phyloP scores from a whole-genome alignment of 2,329 filamentous ascomycete genomes.

The Trichophyton benhamiae region DNA sequence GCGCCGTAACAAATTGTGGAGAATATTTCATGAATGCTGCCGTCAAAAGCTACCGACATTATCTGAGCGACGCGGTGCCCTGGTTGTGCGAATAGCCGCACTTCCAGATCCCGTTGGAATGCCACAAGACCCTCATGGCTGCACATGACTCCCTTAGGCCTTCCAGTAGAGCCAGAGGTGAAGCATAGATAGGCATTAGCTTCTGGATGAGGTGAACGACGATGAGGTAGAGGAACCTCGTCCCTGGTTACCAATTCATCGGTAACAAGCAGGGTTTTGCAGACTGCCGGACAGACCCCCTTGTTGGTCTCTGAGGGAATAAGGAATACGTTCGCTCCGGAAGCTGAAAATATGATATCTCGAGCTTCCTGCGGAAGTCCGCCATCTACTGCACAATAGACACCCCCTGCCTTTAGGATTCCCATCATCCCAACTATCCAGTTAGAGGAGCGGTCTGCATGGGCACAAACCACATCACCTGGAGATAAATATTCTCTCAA shows the following conservation, averaged over 20 bases:
- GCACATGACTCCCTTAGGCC: constrained; percentile 32
- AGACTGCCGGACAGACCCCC: neutral
- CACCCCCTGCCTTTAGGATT: neutral
- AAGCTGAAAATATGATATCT: neutral
- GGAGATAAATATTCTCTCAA: neutral
- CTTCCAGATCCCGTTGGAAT: constrained; percentile 23
- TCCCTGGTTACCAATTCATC: neutral
- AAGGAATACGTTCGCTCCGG: neutral
- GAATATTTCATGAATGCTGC: constrained; percentile 1
- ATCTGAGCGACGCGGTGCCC: neutral
- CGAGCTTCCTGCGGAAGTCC: neutral
- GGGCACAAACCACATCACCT: constrained; percentile 3
- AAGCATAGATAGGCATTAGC: constrained; percentile 32
- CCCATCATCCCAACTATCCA: neutral
- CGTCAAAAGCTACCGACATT: constrained; percentile 3
- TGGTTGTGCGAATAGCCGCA: constrained; percentile 25
- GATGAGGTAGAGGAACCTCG: no score
- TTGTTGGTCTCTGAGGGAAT: neutral
- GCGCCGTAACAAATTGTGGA: neutral
- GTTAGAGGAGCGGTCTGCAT: neutral
- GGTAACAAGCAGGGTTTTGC: neutral
- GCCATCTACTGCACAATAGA: neutral
- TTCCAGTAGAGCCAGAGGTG: constrained; percentile 35
- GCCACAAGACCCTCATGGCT: constrained; percentile 26
- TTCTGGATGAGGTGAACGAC: neutral